Evolutionary conservation across 805 yeast genomes (phyloP).

Genomic region (Lipomyces yamanashiensis): DNA sequence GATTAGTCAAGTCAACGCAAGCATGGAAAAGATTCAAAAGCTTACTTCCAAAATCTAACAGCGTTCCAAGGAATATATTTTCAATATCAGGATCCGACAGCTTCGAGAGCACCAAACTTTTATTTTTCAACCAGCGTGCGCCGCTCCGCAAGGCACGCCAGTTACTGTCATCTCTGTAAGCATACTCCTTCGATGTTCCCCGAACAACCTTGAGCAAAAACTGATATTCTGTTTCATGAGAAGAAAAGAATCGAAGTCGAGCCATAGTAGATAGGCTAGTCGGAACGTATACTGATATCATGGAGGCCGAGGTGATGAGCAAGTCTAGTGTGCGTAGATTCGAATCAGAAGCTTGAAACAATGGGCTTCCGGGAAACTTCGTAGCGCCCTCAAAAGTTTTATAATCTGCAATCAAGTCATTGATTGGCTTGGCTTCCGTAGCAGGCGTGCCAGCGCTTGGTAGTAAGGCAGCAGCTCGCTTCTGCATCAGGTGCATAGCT

Average conservation of each 20-base stretch:
- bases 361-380: constrained; percentile 24
- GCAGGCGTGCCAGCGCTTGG: not conserved
- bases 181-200: constrained; percentile 32
- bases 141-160: constrained; percentile 31
- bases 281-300: constrained; percentile 32
- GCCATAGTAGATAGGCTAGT: constrained; percentile 24
- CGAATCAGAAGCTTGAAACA: constrained; percentile 15
- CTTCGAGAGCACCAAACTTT: constrained; percentile 34
- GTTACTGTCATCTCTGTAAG: constrained; percentile 35
- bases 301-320: constrained; percentile 30
- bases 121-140: constrained; percentile 29
- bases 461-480: constrained; percentile 17
- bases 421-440: not conserved
- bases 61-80: constrained; percentile 27
- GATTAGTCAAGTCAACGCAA: not conserved
- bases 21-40: not conserved
- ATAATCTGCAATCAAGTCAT: not conserved
- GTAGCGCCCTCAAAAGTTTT: constrained; percentile 17
- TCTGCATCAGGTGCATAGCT: constrained; percentile 29
- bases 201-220: constrained; percentile 27
- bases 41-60: constrained; percentile 34
- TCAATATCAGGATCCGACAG: constrained; percentile 37
- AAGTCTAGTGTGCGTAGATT: constrained; percentile 27
- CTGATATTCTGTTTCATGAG: constrained; percentile 29
- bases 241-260: constrained; percentile 28